Evolutionary conservation across 1,284 basidiomycete species (phyloP).

Genomic region (Takashimella koratensis): DNA sequence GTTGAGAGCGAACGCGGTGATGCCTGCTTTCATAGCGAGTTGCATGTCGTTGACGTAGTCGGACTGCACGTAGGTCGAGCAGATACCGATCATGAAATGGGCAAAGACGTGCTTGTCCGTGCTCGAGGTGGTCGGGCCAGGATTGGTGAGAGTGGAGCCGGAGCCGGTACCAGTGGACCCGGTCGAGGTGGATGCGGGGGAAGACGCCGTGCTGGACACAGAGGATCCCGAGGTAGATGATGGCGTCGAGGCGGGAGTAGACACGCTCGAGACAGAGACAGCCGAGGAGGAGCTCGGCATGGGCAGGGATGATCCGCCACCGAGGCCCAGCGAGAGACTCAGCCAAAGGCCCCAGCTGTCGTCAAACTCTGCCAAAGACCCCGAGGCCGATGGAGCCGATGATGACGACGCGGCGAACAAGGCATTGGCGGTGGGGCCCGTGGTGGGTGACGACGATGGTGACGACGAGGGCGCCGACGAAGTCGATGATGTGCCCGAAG

Average conservation of each 20-base stretch:
- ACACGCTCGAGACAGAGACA: neutral
- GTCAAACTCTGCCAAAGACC: too few species aligned
- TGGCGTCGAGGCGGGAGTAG: neutral
- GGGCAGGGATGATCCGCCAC: too few species aligned
- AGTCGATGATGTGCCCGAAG: neutral
- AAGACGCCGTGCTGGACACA: neutral
- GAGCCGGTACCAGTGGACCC: neutral
- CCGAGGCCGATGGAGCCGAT: too few species aligned
- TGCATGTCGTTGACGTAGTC: constrained; percentile 42
- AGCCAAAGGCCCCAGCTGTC: too few species aligned
- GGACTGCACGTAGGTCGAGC: constrained; percentile 53
- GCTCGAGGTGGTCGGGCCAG: neutral
- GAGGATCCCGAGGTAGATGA: neutral
- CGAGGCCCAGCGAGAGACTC: too few species aligned
- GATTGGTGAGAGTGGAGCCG: neutral
- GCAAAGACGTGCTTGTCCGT: constrained; percentile 41
- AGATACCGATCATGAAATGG: constrained; percentile 64
- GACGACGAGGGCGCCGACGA: neutral
- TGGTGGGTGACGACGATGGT: too few species aligned
- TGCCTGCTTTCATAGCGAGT: constrained; percentile 38
- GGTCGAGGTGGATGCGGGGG: neutral
- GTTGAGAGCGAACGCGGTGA: constrained; percentile 47
- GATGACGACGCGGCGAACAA: too few species aligned
- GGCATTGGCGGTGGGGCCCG: too few species aligned
- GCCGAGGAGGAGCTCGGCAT: neutral